phyloP scores from a whole-genome alignment of 2,329 filamentous ascomycete species.

The Chaetoscypha palmicola region DNA sequence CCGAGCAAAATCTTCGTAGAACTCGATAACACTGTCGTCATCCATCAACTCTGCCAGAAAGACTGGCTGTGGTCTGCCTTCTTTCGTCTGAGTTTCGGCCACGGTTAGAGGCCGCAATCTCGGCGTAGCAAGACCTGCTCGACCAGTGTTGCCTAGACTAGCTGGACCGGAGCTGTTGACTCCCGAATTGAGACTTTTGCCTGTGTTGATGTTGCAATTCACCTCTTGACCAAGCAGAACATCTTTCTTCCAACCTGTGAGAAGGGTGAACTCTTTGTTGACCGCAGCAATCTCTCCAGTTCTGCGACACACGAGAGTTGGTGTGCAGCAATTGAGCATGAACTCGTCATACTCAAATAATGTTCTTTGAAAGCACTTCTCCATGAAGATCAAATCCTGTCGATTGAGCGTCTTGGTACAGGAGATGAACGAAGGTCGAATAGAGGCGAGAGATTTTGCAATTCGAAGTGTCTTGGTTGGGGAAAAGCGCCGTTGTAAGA shows the following conservation, averaged over 20 bases:
- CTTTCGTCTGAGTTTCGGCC: conserved; percentile 32
- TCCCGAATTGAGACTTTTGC: conserved; percentile 39
- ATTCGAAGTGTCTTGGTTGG: conserved; percentile 73
- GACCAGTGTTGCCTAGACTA: conserved; percentile 31
- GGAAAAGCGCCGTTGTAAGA: conserved; percentile 72
- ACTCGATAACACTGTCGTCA: conserved; percentile 86
- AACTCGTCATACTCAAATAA: conserved; percentile 92
- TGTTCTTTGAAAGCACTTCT: conserved; percentile 91
- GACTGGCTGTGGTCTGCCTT: conserved; percentile 62
- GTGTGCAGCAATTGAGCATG: conserved; percentile 79
- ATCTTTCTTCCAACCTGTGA: conserved; percentile 91
- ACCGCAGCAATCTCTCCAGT: conserved; percentile 93
- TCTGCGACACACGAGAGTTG: conserved; percentile 83
- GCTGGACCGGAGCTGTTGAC: conserved; percentile 36
- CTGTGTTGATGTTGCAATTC: conserved; percentile 76
- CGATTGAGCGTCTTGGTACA: conserved; percentile 83
- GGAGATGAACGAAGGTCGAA: conserved; percentile 87
- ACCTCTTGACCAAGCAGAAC: conserved; percentile 80
- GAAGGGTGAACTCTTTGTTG: conserved; percentile 91
- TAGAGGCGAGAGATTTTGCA: conserved; percentile 79
- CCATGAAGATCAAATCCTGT: conserved; percentile 93
- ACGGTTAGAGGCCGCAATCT: conserved; percentile 39
- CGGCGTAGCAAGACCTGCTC: conserved; percentile 44
- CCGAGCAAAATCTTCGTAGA: conserved; percentile 92
- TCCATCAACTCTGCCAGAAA: conserved; percentile 91